A percentile compares a stretch with the other conserved stretches of the same genome.
These are phyloP conservation scores for Chara braunii DNA, from an alignment of 139 green algal genomes.

Conservation along the genomic window DNA sequence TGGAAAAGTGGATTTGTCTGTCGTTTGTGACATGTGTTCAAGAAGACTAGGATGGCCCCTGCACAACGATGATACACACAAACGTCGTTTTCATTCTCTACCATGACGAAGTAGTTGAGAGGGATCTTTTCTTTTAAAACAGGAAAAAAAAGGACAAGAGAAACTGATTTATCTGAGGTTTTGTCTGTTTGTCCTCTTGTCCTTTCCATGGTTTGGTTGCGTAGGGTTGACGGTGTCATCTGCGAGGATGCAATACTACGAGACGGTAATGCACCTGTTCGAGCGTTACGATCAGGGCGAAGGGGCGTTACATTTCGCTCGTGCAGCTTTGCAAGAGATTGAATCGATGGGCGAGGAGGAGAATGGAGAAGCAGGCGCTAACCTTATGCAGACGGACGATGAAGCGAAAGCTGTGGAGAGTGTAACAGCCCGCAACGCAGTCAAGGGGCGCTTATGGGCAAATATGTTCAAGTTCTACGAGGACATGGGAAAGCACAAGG, in stretches of 20 bases:
- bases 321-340: slow-evolving; percentile 1
- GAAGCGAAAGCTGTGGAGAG: not conserved
- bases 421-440: not conserved
- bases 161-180: too few species aligned
- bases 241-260: slow-evolving; percentile 9
- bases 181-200: too few species aligned
- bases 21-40: too few species aligned
- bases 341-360: not conserved
- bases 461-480: slow-evolving; percentile 11
- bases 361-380: not conserved
- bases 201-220: too few species aligned
- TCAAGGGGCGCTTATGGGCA: slow-evolving; percentile 10
- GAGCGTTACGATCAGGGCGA: slow-evolving; percentile 3
- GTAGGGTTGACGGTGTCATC: too few species aligned
- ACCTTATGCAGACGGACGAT: not conserved
- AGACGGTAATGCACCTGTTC: slow-evolving; percentile 8
- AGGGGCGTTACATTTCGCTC: slow-evolving; percentile 2
- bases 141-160: too few species aligned
- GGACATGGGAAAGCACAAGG: not conserved
- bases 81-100: too few species aligned
- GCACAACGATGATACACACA: too few species aligned
- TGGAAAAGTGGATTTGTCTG: too few species aligned
- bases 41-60: too few species aligned
- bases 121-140: too few species aligned
- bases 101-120: too few species aligned